phyloP scores from a whole-genome alignment of 2,329 filamentous ascomycete genomes.

The Capronia coronata region DNA sequence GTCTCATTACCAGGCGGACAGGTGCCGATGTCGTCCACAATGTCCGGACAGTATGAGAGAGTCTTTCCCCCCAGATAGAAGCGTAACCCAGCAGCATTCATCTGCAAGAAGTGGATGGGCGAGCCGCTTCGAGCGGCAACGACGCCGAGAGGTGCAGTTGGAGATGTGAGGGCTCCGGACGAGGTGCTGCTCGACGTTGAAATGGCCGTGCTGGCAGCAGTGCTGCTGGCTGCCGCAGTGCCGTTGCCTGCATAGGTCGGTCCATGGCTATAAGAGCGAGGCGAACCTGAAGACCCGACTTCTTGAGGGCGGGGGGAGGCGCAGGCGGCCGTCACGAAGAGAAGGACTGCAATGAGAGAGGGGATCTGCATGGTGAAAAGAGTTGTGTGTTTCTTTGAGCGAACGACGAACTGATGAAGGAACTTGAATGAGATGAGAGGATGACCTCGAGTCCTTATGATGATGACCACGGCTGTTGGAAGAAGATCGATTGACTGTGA shows the following conservation, averaged over 20 bases:
- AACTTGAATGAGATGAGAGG: background rate
- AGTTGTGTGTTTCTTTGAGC: background rate
- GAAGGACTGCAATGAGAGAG: background rate
- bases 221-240: constrained; percentile 9
- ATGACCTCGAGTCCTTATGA: background rate
- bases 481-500: background rate
- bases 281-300: constrained; percentile 1
- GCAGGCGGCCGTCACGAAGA: background rate
- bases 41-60: constrained; percentile 45
- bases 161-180: constrained; percentile 10
- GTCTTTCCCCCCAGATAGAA: constrained; percentile 48
- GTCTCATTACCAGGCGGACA: constrained; percentile 47
- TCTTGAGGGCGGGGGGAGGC: background rate
- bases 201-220: constrained; percentile 9
- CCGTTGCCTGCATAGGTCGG: constrained; percentile 3
- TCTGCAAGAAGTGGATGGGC: constrained; percentile 43
- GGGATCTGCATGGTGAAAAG: constrained; percentile 2
- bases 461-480: background rate
- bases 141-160: constrained; percentile 37
- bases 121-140: constrained; percentile 43
- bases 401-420: background rate
- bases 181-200: constrained; percentile 6
- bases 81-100: constrained; percentile 44
- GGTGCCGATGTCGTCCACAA: constrained; percentile 30
- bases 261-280: background rate